A percentile compares a stretch with the other conserved stretches of the same genome.
Conservation (phyloP, 2,329 filamentous ascomycete genomes). For the Immersiporthe knoxdaviesiana region DNA sequence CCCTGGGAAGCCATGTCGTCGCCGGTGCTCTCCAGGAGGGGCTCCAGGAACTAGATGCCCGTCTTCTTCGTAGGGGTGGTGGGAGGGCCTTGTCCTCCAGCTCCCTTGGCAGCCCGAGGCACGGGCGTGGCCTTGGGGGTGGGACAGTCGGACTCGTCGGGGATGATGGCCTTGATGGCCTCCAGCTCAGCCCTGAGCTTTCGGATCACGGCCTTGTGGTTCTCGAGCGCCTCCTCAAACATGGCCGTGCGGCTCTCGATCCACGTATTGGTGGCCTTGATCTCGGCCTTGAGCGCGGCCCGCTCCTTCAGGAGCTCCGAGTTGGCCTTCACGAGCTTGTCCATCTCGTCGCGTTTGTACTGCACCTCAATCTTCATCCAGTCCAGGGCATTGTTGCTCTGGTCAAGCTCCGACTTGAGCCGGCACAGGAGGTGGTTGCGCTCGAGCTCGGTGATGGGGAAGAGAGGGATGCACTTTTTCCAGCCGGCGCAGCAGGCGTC, state of each 20-base stretch:
- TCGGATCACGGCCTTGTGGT: not conserved
- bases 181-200: constrained; percentile 11
- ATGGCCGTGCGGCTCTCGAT: not conserved
- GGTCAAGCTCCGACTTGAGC: constrained; percentile 19
- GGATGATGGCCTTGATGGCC: not conserved
- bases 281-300: not conserved
- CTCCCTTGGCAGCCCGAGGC: not conserved
- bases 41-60: too few relatives aligned
- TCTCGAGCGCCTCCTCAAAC: not conserved
- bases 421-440: constrained; percentile 11
- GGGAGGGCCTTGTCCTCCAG: not conserved
- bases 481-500: constrained; percentile 18
- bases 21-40: not conserved
- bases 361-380: not conserved
- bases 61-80: constrained; percentile 9
- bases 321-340: not conserved
- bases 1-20: not conserved
- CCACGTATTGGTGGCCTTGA: not conserved
- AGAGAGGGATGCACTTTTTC: constrained; percentile 7
- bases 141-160: not conserved
- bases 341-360: too few relatives aligned
- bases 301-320: not conserved
- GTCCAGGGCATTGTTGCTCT: not conserved
- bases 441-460: constrained; percentile 17
- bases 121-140: not conserved